Percentiles rank a stretch among this genome's conserved stretches.
Conservation (phyloP, 345 rosid species). For the Eucalyptus guilfoylei region DNA sequence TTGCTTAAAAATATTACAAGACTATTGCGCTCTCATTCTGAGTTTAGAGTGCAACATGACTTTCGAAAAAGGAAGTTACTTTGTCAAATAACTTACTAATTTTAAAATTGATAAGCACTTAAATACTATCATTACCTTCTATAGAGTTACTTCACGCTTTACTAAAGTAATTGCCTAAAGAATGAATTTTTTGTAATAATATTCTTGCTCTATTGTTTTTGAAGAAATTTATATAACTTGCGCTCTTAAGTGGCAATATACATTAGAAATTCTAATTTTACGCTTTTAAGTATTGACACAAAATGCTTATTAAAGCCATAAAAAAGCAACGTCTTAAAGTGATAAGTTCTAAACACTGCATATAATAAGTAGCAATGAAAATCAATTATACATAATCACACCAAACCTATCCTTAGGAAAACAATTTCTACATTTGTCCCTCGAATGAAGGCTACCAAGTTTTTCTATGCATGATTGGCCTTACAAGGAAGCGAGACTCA, state of each 20-base stretch:
- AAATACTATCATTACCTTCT: too few relatives aligned
- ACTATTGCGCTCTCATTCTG: too few relatives aligned
- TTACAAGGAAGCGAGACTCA: neutral
- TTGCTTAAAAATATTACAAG: too few relatives aligned
- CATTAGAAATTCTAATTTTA: neutral
- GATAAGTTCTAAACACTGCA: neutral
- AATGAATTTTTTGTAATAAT: neutral
- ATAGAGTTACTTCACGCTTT: too few relatives aligned
- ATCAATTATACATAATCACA: neutral
- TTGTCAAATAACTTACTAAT: too few relatives aligned
- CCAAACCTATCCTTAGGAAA: neutral
- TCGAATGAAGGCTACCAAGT: neutral
- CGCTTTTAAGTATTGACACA: neutral
- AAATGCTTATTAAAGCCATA: neutral
- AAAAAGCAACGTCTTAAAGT: neutral
- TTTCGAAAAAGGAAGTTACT: too few relatives aligned
- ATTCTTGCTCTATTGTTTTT: neutral
- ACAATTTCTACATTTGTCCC: neutral
- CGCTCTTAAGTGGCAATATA: neutral
- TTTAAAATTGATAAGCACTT: too few relatives aligned
- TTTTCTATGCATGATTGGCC: neutral
- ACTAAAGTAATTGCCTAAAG: neutral
- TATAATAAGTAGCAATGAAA: neutral
- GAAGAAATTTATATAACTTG: neutral
- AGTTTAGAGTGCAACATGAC: too few relatives aligned